A percentile compares a stretch with the other conserved stretches of the same genome.
Conservation (phyloP, 1,284 basidiomycete species). For the Boletus semigastroideus region DNA sequence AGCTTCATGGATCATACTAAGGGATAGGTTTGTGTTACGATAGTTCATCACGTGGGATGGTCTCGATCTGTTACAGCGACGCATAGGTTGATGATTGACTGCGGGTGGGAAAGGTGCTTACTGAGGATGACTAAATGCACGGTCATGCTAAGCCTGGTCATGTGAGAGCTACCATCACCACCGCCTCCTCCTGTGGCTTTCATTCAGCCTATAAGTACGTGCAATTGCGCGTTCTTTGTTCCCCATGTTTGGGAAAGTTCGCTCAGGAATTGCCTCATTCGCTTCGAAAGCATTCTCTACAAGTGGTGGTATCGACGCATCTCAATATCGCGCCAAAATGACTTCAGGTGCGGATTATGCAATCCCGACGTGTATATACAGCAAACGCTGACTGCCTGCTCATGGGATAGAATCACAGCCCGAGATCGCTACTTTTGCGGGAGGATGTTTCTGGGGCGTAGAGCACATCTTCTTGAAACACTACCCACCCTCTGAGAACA, state of each 20-base stretch:
- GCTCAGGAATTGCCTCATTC: constrained; percentile 24
- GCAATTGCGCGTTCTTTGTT: background rate
- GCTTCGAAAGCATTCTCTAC: constrained; percentile 14
- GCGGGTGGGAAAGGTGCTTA: background rate
- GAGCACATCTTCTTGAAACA: constrained; percentile 87
- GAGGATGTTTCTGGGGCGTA: constrained; percentile 84
- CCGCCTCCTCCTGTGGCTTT: background rate
- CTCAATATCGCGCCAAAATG: constrained; percentile 31
- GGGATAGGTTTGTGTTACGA: too few species aligned
- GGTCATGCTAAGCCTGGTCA: background rate
- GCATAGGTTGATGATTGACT: background rate
- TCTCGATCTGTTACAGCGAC: background rate
- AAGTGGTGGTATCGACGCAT: constrained; percentile 19
- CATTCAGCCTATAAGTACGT: too few species aligned
- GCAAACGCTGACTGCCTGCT: background rate
- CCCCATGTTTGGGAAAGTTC: constrained; percentile 20
- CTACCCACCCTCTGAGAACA: constrained; percentile 65
- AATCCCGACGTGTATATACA: background rate
- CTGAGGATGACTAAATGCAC: background rate
- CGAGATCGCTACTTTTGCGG: constrained; percentile 78
- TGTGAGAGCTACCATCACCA: background rate
- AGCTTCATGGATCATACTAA: too few species aligned
- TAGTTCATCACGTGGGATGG: background rate
- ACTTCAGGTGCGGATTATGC: constrained; percentile 20
- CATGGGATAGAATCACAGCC: constrained; percentile 25